Evolutionary conservation across 257 asterid genomes (phyloP).

Genomic region (Solanum bukasovii): DNA sequence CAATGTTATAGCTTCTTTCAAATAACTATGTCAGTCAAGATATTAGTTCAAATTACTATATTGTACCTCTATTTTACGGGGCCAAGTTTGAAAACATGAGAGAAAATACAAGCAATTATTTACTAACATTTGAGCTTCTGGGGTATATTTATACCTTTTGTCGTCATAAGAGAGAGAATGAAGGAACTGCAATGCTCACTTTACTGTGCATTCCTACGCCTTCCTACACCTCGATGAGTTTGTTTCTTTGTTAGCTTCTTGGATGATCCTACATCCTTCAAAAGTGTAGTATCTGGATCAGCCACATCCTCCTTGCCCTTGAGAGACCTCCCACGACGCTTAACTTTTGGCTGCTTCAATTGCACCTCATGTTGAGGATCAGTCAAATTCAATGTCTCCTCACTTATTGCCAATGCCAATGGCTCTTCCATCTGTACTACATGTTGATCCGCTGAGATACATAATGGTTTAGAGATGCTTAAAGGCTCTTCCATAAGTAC

Average conservation of each 20-base stretch:
- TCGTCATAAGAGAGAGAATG: not conserved
- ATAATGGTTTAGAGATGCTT: not conserved
- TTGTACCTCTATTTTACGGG: not conserved
- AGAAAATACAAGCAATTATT: not conserved
- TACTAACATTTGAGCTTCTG: not conserved
- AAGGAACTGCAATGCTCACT: not conserved
- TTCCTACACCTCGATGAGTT: slow-evolving; percentile 1
- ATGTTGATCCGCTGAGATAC: not conserved
- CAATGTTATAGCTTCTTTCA: not conserved
- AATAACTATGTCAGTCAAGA: not conserved
- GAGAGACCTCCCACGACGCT: not conserved
- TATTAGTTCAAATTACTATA: not conserved
- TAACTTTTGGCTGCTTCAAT: not conserved
- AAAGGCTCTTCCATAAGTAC: not conserved
- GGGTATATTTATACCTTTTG: not conserved
- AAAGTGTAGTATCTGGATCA: not conserved
- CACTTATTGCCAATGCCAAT: not conserved
- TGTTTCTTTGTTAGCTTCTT: not conserved
- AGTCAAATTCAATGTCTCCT: not conserved
- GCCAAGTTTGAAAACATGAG: not conserved
- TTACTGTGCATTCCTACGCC: not conserved
- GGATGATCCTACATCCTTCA: not conserved
- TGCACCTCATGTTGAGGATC: not conserved
- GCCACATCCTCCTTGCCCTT: not conserved
- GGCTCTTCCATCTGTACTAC: not conserved